These are phyloP conservation scores for Eucalyptus lansdowneana DNA, from an alignment of 345 rosid species.

Conservation along the genomic window DNA sequence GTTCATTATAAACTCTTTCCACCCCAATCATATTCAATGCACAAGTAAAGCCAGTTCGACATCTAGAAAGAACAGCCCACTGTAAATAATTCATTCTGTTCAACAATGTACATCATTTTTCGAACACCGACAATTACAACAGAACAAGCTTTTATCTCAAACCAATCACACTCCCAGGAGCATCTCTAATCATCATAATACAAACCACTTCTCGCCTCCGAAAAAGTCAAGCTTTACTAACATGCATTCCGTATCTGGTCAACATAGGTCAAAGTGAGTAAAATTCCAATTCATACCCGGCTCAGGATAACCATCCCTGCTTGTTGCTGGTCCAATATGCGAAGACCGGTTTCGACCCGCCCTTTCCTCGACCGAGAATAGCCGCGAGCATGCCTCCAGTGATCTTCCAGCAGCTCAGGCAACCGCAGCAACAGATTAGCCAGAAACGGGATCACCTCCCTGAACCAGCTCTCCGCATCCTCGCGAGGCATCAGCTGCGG, in stretches of 20 bases:
- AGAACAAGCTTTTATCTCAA: not conserved
- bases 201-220: rapidly evolving
- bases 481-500: conserved; percentile 31
- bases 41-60: not conserved
- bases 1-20: not conserved
- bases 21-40: not conserved
- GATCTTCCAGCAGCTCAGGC: conserved; percentile 56
- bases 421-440: conserved; percentile 52
- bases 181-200: not conserved
- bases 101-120: not conserved
- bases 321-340: conserved; percentile 47
- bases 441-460: conserved; percentile 47
- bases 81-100: not conserved
- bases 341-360: conserved; percentile 35
- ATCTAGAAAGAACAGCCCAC: not conserved
- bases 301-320: conserved; percentile 66
- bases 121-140: not conserved
- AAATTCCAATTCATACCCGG: conserved; percentile 33
- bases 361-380: conserved; percentile 2
- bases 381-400: conserved; percentile 36
- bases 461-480: conserved; percentile 55
- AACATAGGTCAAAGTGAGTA: not conserved
- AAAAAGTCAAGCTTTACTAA: not conserved
- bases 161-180: not conserved
- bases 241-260: not conserved